Evolutionary conservation across 169 alveolate genomes (phyloP), one percentile per base, ranked within the genome.

Genomic region (Cytauxzoon felis): DNA sequence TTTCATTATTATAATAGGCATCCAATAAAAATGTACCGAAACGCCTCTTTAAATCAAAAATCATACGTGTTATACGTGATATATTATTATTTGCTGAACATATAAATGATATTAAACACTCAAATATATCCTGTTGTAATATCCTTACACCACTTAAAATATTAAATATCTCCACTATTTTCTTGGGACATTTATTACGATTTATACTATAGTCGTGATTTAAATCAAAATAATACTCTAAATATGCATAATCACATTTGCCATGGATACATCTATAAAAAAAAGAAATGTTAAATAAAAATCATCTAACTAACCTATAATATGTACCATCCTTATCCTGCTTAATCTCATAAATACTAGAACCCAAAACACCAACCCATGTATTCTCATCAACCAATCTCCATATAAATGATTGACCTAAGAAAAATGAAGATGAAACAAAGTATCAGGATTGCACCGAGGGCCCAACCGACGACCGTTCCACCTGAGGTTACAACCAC

Each of bases 1-100:
- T 26, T 53, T 43, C 9, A 33, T 24, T 47, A 16, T 11, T n/a
- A 40, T 29, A 70, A n/a, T 29, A 6, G 33, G 61, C 51, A 18
- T 38, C n/a, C 41, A 43, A 60, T 1, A 78, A 27, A 41, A 52
- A 69, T 8, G 60, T 68, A 0, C 88, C 88, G 42, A 57, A 82
- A 16, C 69, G 52, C 36, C 67, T 47, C 48, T 67, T 83, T 47
- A 87, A 61, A 21, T 66, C 78, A 27, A 66, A 70, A 41, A 72
- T 59, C 81, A 79, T 78, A 16, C 58, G 68, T 11, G 87, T 87
- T 27, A 75, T 80, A 57, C 93, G 78, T 6, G 78, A 67, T 18
- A 86, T 86, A 49, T 88, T 88, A 75, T 88, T 88, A 64, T 88
- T 88, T 13, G 93, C 59, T 5, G 93, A 88, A 57, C 93, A 88